These are phyloP conservation scores for Paratinospora sagittata DNA, from an alignment of 164 flowering plant species.

Conservation along the genomic window DNA sequence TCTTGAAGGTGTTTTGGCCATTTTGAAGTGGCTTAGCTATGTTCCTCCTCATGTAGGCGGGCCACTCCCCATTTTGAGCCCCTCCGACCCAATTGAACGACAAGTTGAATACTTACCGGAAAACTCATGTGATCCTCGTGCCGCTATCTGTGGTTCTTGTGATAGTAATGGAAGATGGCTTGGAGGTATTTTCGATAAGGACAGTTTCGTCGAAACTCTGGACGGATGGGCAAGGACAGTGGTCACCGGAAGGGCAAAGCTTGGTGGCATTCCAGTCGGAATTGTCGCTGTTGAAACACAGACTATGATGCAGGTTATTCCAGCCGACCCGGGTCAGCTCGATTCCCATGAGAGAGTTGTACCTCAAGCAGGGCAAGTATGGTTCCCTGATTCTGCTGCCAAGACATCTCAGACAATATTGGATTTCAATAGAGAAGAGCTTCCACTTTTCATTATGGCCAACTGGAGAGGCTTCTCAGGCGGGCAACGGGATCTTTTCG, in stretches of 20 bases:
- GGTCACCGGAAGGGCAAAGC: slow-evolving; percentile 96
- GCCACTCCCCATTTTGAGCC: slow-evolving; percentile 60
- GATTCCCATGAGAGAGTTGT: slow-evolving; percentile 97
- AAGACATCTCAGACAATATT: slow-evolving; percentile 92
- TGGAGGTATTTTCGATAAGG: slow-evolving; percentile 90
- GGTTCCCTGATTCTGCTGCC: slow-evolving; percentile 99
- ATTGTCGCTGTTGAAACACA: slow-evolving; percentile 97
- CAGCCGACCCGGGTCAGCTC: slow-evolving; percentile 99
- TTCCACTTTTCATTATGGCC: slow-evolving; percentile 94
- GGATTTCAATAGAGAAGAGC: slow-evolving; percentile 95
- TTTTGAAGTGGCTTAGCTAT: slow-evolving; percentile 92
- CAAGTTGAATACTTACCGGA: slow-evolving; percentile 79
- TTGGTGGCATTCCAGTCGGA: slow-evolving; percentile 98
- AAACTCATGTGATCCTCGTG: slow-evolving; percentile 94
- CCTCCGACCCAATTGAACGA: slow-evolving; percentile 79
- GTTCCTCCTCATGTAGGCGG: slow-evolving; percentile 78
- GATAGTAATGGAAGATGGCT: slow-evolving; percentile 69
- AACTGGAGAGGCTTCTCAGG: slow-evolving; percentile 99
- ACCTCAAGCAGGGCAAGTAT: slow-evolving; percentile 99
- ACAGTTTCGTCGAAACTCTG: slow-evolving; percentile 89
- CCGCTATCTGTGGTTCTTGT: slow-evolving; percentile 65
- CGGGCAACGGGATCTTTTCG: slow-evolving; percentile 97
- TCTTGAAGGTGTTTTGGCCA: slow-evolving; percentile 89
- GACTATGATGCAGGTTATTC: slow-evolving; percentile 95
- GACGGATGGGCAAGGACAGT: slow-evolving; percentile 99